phyloP scores from a whole-genome alignment of 2,329 filamentous ascomycete species.

The Venturia oleaginea region DNA sequence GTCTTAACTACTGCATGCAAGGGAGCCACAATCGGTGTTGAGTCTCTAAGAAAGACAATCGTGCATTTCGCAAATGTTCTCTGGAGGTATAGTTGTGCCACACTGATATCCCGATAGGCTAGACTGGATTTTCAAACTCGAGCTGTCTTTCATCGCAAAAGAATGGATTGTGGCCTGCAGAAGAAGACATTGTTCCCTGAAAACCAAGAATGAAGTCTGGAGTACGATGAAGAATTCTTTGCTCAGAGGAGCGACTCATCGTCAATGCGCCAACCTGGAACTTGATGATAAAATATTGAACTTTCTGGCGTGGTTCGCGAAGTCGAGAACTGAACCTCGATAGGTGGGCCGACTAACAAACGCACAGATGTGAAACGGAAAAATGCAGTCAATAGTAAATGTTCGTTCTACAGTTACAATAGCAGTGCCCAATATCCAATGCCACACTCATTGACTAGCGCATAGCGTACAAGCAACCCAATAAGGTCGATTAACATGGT shows the following conservation, averaged over 20 bases:
- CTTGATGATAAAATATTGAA: too few relatives aligned
- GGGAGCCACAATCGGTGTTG: not conserved
- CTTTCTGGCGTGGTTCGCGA: too few relatives aligned
- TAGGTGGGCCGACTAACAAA: too few relatives aligned
- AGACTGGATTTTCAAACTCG: not conserved
- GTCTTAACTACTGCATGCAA: not conserved
- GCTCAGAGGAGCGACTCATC: not conserved
- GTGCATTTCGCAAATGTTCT: not conserved
- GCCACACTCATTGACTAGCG: not conserved
- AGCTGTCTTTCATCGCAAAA: not conserved
- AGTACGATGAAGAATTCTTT: not conserved
- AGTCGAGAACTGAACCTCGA: too few relatives aligned
- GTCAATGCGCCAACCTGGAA: not conserved
- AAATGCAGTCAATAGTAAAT: not conserved
- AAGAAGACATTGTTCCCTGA: not conserved
- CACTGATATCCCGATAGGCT: not conserved
- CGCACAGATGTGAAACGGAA: not conserved
- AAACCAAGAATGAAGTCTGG: not conserved
- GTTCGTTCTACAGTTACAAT: conserved; percentile 6
- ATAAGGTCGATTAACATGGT: conserved; percentile 6
- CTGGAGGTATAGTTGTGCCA: not conserved
- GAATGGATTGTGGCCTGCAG: not conserved
- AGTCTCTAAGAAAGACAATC: not conserved
- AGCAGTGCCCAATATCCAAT: not conserved
- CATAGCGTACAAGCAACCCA: not conserved